These are phyloP conservation scores for Clavulina sp. DNA, from an alignment of 768 basidiomycete species.

Conservation along the genomic window DNA sequence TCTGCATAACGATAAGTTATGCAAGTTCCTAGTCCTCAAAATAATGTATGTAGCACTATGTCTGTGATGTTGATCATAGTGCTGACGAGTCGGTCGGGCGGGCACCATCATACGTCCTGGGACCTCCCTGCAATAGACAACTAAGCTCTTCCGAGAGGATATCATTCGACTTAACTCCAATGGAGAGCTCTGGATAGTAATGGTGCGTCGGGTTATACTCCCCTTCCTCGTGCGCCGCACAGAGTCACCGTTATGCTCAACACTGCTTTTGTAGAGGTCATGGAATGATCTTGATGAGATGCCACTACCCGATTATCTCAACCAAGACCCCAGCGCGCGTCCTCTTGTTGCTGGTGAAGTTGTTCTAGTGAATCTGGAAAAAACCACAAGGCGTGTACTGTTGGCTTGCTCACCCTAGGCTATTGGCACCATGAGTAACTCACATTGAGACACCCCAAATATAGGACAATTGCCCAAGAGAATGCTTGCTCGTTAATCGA, in stretches of 20 bases:
- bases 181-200: conserved; percentile 38
- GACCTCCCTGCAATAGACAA: neutral
- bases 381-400: conserved; percentile 2
- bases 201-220: conserved; percentile 29
- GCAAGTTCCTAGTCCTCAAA: no score
- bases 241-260: neutral
- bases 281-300: conserved; percentile 79
- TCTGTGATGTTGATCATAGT: no score
- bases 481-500: conserved; percentile 52
- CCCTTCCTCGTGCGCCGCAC: neutral
- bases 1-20: no score
- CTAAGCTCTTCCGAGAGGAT: conserved; percentile 51
- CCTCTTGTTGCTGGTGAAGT: conserved; percentile 65
- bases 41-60: no score
- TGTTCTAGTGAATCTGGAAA: conserved; percentile 51
- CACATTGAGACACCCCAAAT: no score
- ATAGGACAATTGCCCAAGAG: conserved; percentile 55
- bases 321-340: conserved; percentile 51
- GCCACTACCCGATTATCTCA: conserved; percentile 15
- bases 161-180: conserved; percentile 33
- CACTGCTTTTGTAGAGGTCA: conserved; percentile 29
- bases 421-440: no score
- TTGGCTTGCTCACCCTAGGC: no score
- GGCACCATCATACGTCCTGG: no score
- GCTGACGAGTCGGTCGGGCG: no score